phyloP scores from a whole-genome alignment of 139 green algal genomes.

The Micromonas commoda region DNA sequence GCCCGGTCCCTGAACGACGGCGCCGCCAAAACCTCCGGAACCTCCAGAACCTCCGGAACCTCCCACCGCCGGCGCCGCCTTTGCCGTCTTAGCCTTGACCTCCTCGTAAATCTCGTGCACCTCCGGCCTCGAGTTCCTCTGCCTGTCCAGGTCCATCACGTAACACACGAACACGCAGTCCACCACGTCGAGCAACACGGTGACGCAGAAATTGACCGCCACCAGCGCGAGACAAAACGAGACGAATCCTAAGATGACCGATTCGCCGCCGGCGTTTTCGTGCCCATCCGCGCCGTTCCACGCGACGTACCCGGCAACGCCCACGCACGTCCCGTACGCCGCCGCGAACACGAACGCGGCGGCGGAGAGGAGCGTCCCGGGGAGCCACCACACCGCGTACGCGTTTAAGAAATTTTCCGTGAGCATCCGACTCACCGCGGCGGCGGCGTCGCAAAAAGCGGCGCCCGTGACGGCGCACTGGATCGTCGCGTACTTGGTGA shows the following conservation, averaged over 20 bases:
- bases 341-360: background rate
- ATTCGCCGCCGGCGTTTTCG: background rate
- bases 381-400: constrained; percentile 25
- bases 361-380: background rate
- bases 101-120: constrained; percentile 9
- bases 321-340: background rate
- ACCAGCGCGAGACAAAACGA: constrained; percentile 31
- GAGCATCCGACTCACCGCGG: constrained; percentile 50
- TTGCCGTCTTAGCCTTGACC: constrained; percentile 1
- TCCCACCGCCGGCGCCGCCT: too few species aligned
- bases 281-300: background rate
- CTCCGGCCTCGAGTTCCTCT: constrained; percentile 13
- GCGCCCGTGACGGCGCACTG: constrained; percentile 48
- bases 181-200: constrained; percentile 57
- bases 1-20: too few species aligned
- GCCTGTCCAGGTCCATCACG: constrained; percentile 57
- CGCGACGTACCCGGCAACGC: background rate
- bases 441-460: constrained; percentile 46
- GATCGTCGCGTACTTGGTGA: constrained; percentile 31
- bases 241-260: background rate
- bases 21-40: too few species aligned
- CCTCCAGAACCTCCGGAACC: too few species aligned
- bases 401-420: constrained; percentile 49
- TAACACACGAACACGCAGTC: constrained; percentile 71
- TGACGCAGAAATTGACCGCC: constrained; percentile 54